Conservation (phyloP, 495 filamentous ascomycete species). For the Talaromyces trachyspermus region DNA sequence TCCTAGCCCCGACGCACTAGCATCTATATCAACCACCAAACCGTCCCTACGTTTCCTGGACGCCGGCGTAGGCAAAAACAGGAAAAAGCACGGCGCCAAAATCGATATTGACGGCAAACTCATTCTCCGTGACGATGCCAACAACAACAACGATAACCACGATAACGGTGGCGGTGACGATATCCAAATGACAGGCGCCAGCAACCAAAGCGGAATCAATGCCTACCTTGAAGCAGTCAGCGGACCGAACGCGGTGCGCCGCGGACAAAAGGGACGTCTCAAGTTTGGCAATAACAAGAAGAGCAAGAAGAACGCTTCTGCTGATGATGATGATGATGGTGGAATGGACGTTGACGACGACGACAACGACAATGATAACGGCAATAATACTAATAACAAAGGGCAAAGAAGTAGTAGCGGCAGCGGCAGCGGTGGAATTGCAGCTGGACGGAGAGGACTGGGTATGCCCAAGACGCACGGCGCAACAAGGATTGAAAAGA, state of each 20-base stretch:
- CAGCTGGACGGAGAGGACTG: constrained; percentile 32
- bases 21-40: constrained; percentile 86
- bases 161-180: constrained; percentile 43
- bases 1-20: constrained; percentile 84
- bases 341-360: constrained; percentile 65
- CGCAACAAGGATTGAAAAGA: constrained; percentile 29
- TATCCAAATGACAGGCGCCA: constrained; percentile 55
- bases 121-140: constrained; percentile 56
- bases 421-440: constrained; percentile 15
- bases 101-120: constrained; percentile 83
- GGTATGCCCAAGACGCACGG: constrained; percentile 40
- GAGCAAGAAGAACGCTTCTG: too few species aligned
- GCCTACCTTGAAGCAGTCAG: constrained; percentile 89
- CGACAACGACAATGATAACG: constrained; percentile 40
- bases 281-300: constrained; percentile 72
- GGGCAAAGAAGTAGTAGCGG: constrained; percentile 12
- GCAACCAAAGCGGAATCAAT: constrained; percentile 53
- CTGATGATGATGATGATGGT: constrained; percentile 44
- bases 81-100: constrained; percentile 52
- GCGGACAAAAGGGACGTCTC: constrained; percentile 76
- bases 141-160: constrained; percentile 34
- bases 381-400: constrained; percentile 22
- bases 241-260: constrained; percentile 71
- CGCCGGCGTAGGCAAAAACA: constrained; percentile 32
- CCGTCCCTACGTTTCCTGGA: constrained; percentile 52